Base-by-base conservation (phyloP, 1,284 basidiomycete genomes). In the Ceratobasidium sp. region DNA sequence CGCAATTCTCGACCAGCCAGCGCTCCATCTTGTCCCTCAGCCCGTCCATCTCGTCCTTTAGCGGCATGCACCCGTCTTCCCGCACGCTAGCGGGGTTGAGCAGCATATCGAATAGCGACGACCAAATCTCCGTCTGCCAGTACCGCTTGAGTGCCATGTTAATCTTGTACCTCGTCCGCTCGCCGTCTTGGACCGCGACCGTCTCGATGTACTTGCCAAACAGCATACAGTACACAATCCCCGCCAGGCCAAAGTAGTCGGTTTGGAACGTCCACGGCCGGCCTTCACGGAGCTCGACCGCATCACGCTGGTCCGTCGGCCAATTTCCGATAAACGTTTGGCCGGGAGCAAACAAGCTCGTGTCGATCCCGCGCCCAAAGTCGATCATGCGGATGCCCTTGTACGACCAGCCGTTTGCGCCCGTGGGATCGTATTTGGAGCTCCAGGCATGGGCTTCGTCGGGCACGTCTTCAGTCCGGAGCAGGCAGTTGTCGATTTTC, bases 401-500 rank as follows among this genome's bases (percentile, higher is more conserved):
- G 77, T 82, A 80, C 47, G 81, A 78, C 97, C 97, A 99, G 1
- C 96, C 96, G 35, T 86, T 84, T 5, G 83, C 84, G 17, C 96
- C 96, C 0, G 83, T 81, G 1, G 89, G 85, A 53, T 88, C 83
- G 79, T 98, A 99, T 25, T 83, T 79, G 64, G 85, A 81, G 1
- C 87, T 85, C 91, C 96, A 96, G 0, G 85, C 82, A 2, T 87
- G 81, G 0, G 83, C 79, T 1, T 87, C 88, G 17, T 87, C 88
- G 0, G 90, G 88, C 1, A 92, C 86, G 58, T 93, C 89, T 74
- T 94, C 92, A 31, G 99, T 83, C 3, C 97, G 88, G 7, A 99
- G 82, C 13, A 99, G 85, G 77, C 96, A 98, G 79, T 99, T 99
- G 82, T 99, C 97, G 77, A 98, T 98, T 84, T 99, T 99, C 74